Conservation (phyloP, 1,284 basidiomycete genomes). For the Thecaphora frezii region DNA sequence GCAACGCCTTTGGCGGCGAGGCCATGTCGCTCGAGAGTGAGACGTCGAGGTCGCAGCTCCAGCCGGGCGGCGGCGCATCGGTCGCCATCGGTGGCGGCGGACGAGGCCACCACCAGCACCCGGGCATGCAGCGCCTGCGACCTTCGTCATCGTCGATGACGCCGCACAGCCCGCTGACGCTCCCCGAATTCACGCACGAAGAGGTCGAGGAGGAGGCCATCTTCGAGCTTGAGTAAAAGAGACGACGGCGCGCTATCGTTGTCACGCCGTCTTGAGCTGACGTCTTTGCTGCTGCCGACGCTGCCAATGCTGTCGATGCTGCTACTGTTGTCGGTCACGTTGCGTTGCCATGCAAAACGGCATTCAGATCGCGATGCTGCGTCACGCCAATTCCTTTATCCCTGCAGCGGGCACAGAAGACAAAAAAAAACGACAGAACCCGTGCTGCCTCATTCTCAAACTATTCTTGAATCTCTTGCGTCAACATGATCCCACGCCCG, state of each 20-base stretch:
- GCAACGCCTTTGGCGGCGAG: conserved; percentile 9
- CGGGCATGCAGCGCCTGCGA: conserved; percentile 25
- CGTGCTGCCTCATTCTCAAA: too few relatives aligned
- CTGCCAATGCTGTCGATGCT: too few relatives aligned
- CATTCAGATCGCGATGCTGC: too few relatives aligned
- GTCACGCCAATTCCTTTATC: too few relatives aligned
- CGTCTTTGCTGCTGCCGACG: conserved; percentile 1
- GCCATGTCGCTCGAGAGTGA: neutral
- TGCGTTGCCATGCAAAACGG: too few relatives aligned
- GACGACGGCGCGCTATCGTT: too few relatives aligned
- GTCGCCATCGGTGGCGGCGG: conserved; percentile 20
- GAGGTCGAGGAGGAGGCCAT: conserved; percentile 53
- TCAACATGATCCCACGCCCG: too few relatives aligned
- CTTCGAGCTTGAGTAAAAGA: conserved; percentile 54
- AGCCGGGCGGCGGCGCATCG: neutral
- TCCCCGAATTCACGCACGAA: conserved; percentile 39
- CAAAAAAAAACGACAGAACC: too few relatives aligned
- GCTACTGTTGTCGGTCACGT: too few relatives aligned
- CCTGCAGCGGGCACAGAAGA: too few relatives aligned
- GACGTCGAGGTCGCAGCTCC: neutral
- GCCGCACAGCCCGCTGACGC: conserved; percentile 30
- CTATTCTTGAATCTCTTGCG: too few relatives aligned
- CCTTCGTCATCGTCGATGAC: conserved; percentile 19
- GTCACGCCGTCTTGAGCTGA: conserved; percentile 2
- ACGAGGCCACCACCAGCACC: conserved; percentile 21